Evolutionary conservation across 2,329 filamentous ascomycete genomes (phyloP), one percentile per base, ranked within the genome.

Genomic region (Sporothrix humicola): DNA sequence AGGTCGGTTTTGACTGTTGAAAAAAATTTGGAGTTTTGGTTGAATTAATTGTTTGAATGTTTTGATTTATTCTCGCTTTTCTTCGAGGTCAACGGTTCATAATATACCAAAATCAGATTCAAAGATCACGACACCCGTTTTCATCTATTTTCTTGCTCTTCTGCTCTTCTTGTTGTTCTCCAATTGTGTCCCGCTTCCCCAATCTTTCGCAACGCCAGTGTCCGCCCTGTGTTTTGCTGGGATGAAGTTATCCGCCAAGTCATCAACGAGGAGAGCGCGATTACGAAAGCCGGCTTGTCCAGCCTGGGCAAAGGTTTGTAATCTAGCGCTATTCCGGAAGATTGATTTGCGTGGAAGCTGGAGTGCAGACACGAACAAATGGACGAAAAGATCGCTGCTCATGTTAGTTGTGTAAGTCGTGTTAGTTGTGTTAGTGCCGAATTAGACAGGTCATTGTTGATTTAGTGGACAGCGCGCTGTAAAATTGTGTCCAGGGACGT

Each of bases 171-270:
- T 56, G 2, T 20, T 59, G 23, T 46, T 66, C 65, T 52, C 23
- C 44, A 61, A 61, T 10, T 20, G 26, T 61, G 54, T 42, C 17
- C 58, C 6, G 15, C 26, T 42, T 61, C 58, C 37, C 58, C 58
- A 63, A 63, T 42, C 1, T n/a, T 37, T 44, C 8, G 58, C 58
- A 42, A 37, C 5, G 31, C 58, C 37, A 20, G 7, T 17, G 37
- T 3, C 31, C 31, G 1, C 58, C 58, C 31, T 17, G 31, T 63
- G 9, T 63, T 37, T 63, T 31, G n/a, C n/a, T 52, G 20, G 65
- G 65, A 52, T 50, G 65, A 68, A 50, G 65, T 68, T 68, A 68
- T 52, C 65, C 65, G 65, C 65, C 46, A 31, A 52, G 65, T 52
- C 15, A 37, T 48, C 42, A 20, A 9, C 26, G 46, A n/a, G 26